Base-by-base conservation (phyloP, 306 rosid genomes). In the Bauhinia variegata region DNA sequence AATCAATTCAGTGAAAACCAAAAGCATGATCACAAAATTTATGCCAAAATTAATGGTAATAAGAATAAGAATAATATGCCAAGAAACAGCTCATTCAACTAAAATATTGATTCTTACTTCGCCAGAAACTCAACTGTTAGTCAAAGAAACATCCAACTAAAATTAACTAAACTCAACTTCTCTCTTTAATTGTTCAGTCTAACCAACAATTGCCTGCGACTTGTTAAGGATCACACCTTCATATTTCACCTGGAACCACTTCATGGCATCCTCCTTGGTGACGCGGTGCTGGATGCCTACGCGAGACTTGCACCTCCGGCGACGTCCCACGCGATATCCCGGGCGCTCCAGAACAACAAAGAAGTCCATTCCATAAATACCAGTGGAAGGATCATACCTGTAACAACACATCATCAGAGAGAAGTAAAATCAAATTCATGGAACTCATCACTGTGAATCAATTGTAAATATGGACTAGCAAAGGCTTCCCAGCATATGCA, bases 221-320 rank as follows among this genome's bases (percentile, higher is more conserved):
- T 85, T 85, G 81, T 85, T 84, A n/a, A 84, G 84, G 66, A 84
- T 84, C 54, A 84, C 89, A 33, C 86, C 89, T 68, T 84, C 89
- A 13, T 84, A 81, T 50, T 81, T 84, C 75, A 81, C 83, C 72
- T 84, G 86, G 80, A 84, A 84, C 88, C 88, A 84, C 63, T 84
- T 84, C 86, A 84, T 84, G 43, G 89, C 69, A 60, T 81, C 89
- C 28, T 84, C 89, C 75, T 84, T 84, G 4, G 84, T 78, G 41
- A 84, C 89, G 5, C 89, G 68, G 78, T 84, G 84, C 80, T 72
- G 89, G 65, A 84, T 84, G 61, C 89, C 89, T 17, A 84, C 84
- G 4, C 78, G 75, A 54, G 86, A 50, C 55, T 84, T 84, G 86
- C 86, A 84, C 65, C 89, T 68, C 57, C 80, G 80, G 4, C 84